Evolutionary conservation across 2,329 filamentous ascomycete genomes (phyloP), one percentile per base, ranked within the genome.

Genomic region (Calonectria pseudoreteaudii): DNA sequence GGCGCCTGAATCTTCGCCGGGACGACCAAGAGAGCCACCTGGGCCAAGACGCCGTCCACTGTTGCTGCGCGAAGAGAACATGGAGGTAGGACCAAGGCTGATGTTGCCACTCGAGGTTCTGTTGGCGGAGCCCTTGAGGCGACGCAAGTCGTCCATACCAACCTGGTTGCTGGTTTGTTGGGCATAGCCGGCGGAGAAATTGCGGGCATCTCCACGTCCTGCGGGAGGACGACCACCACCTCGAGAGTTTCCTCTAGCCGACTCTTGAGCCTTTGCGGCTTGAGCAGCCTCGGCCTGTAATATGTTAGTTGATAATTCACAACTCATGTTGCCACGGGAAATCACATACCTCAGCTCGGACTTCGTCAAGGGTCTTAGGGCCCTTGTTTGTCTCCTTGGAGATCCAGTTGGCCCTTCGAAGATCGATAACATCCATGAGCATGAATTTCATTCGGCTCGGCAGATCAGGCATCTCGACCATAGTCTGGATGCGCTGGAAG

Each of bases 331-430:
- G 38, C 50, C 31, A 14, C n/a, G 16, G 13, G 28, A 28, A 26
- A 18, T 20, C 60, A 85, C 89, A 81, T 87, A 93, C 92, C 86
- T 95, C 93, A 79, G 93, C 93, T 83, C 95, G 94, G 78, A 99
- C 94, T 86, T 98, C 94, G 5, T 95, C 92, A 68, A 99, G 94
- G 11, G 97, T 99, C 92, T 98, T 98, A 73, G 97, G 97, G 47
- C 97, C 97, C 89, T 98, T 98, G 86, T 96, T 94, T 68, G 88
- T 87, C 83, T 98, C 95, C 89, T 98, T 98, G 71, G 95, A 95
- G 74, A 90, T 86, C 97, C 97, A 99, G 83, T 91, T 89, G 67
- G 89, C 87, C 82, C 86, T 91, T 78, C 97, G 93, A 77, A 99
- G 89, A 84, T 99, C 97, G 71, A 98, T 84, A 70, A 98, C 91